A percentile compares a stretch with the other conserved stretches of the same genome.
Conservation (phyloP, 352 stramenopile species). For the Phytophthora litchii region DNA sequence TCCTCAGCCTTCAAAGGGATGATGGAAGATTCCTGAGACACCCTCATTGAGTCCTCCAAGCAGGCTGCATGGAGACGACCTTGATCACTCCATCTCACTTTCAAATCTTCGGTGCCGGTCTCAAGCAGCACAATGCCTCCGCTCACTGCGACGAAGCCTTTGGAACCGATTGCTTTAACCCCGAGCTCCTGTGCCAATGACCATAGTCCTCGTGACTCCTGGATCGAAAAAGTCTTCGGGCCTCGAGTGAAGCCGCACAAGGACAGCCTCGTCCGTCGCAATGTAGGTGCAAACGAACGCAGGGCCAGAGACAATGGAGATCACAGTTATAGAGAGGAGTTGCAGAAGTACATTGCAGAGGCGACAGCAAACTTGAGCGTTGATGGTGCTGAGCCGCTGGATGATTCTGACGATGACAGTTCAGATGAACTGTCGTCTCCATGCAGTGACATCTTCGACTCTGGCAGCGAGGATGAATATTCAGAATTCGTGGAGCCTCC, state of each 20-base stretch:
- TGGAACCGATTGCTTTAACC: conserved; percentile 12
- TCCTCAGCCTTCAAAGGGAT: conserved; percentile 18
- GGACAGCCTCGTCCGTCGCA: neutral
- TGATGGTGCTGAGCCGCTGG: conserved; percentile 5
- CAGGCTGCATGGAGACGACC: conserved; percentile 1
- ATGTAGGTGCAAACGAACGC: too few relatives aligned
- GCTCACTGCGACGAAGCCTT: conserved; percentile 15
- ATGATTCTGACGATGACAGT: conserved; percentile 13
- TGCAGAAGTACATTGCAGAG: conserved; percentile 24
- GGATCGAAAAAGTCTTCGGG: conserved; percentile 26
- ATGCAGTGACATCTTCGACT: conserved; percentile 6
- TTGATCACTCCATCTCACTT: conserved; percentile 24
- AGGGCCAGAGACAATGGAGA: neutral
- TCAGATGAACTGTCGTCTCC: conserved; percentile 6
- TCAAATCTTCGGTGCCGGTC: conserved; percentile 17
- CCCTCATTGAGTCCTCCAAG: conserved; percentile 9
- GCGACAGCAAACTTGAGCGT: conserved; percentile 17
- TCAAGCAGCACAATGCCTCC: conserved; percentile 17
- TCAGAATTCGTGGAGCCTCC: conserved; percentile 30
- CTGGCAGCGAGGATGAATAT: conserved; percentile 7
- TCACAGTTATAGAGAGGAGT: conserved; percentile 19
- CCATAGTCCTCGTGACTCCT: conserved; percentile 9
- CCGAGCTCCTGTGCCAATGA: neutral
- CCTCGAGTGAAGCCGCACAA: conserved; percentile 1
- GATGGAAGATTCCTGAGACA: conserved; percentile 18